Conservation (phyloP, 257 asterid genomes). For the Prunella vulgaris region DNA sequence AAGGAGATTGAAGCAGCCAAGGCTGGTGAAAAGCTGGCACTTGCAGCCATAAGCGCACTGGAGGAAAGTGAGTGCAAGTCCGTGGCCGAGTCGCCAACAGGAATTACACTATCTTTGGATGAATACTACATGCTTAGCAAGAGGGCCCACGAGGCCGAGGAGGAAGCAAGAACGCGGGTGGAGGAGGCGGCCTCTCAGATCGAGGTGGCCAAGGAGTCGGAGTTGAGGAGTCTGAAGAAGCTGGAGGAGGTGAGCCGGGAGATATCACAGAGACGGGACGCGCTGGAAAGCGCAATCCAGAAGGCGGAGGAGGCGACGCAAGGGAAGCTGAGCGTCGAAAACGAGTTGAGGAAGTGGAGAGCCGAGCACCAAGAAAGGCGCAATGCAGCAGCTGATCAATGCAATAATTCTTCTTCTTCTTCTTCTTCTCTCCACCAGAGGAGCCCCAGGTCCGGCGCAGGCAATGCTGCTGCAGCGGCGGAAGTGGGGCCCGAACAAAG, state of each 20-base stretch:
- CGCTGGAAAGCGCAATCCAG: conserved; percentile 47
- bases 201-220: conserved; percentile 69
- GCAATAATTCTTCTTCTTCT: conserved; percentile 22
- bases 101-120: conserved; percentile 55
- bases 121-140: conserved; percentile 90
- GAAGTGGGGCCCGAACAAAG: conserved; percentile 30
- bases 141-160: conserved; percentile 81
- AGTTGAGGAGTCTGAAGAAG: conserved; percentile 45
- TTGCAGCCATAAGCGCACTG: conserved; percentile 71
- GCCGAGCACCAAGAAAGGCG: conserved; percentile 65
- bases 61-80: conserved; percentile 51
- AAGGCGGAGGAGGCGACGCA: conserved; percentile 66
- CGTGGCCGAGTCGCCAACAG: conserved; percentile 33
- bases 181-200: conserved; percentile 54
- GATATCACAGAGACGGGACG: conserved; percentile 40
- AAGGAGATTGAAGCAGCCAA: conserved; percentile 85
- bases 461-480: conserved; percentile 20
- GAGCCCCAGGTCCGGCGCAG: conserved; percentile 36
- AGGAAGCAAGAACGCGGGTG: conserved; percentile 58
- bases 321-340: conserved; percentile 68
- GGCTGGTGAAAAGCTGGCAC: conserved; percentile 76
- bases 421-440: conserved; percentile 29
- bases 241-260: conserved; percentile 62
- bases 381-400: conserved; percentile 36
- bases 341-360: conserved; percentile 75